Percentiles rank a stretch among this genome's conserved stretches.
phyloP scores from a whole-genome alignment of 176 grass and related monocot genomes.

The Dactylis glomerata region DNA sequence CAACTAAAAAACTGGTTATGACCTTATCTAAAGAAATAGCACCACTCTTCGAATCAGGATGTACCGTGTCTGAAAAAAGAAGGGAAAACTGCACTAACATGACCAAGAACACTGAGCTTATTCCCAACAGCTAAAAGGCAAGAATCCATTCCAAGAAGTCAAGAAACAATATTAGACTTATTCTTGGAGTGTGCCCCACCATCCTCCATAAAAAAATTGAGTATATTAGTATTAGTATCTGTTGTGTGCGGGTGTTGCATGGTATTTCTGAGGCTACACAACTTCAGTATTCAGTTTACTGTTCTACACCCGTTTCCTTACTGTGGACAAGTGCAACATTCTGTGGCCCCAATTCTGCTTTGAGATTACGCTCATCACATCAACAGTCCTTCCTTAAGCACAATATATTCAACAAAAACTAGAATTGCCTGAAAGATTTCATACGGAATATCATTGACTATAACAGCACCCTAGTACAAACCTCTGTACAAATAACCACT shows the following conservation, averaged over 20 bases:
- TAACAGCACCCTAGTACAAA: not conserved
- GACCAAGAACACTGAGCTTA: no score
- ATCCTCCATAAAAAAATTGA: no score
- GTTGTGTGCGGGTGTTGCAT: not conserved
- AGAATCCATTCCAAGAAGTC: no score
- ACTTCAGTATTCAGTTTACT: not conserved
- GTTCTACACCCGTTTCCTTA: not conserved
- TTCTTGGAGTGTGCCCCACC: no score
- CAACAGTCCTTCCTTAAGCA: not conserved
- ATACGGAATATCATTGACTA: not conserved
- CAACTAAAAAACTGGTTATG: no score
- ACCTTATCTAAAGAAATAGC: no score
- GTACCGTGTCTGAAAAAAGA: no score
- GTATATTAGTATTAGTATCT: not conserved
- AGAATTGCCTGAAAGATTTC: not conserved
- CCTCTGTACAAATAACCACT: not conserved
- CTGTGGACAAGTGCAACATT: not conserved
- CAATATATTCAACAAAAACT: not conserved
- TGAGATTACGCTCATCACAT: not conserved
- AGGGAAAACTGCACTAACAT: no score
- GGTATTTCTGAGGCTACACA: not conserved
- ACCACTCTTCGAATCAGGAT: no score
- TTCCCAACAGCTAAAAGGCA: no score
- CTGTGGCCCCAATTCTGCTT: not conserved
- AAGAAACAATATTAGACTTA: no score